These are phyloP conservation scores for Globisporangium recalcitrans DNA, from an alignment of 352 stramenopile genomes.

Conservation along the genomic window DNA sequence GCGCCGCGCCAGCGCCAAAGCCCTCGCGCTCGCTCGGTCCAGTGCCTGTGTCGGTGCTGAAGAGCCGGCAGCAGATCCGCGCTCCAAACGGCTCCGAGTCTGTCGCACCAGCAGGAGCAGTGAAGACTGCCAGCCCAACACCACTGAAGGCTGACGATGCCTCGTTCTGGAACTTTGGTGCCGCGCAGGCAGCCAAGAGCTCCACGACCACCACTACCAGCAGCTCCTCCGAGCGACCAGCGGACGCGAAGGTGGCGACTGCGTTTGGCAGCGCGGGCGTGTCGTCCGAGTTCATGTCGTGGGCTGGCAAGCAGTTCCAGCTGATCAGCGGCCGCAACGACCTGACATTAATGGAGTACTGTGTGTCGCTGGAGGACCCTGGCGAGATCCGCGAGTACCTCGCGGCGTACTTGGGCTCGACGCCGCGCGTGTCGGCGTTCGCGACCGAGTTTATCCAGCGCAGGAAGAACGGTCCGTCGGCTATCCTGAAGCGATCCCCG, in stretches of 20 bases:
- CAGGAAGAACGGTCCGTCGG: constrained; percentile 63
- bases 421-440: constrained; percentile 95
- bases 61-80: constrained; percentile 62
- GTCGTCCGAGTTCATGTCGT: constrained; percentile 73
- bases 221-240: neutral
- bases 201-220: neutral
- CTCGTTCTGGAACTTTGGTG: constrained; percentile 85
- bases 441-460: constrained; percentile 95
- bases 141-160: constrained; percentile 54
- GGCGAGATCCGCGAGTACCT: constrained; percentile 95
- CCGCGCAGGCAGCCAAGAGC: constrained; percentile 25
- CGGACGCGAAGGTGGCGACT: constrained; percentile 22
- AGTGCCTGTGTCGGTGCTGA: constrained; percentile 75
- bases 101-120: neutral
- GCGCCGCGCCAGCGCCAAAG: constrained; percentile 43
- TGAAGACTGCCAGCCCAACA: constrained; percentile 25
- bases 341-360: constrained; percentile 91
- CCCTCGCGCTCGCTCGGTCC: constrained; percentile 53
- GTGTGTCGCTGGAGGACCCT: constrained; percentile 92
- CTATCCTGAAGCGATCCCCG: constrained; percentile 38
- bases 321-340: constrained; percentile 68
- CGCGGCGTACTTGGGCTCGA: constrained; percentile 94
- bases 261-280: constrained; percentile 47
- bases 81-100: constrained; percentile 28
- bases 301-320: constrained; percentile 77